Conservation (phyloP, 2,329 filamentous ascomycete species). For the Curvularia lunata region DNA sequence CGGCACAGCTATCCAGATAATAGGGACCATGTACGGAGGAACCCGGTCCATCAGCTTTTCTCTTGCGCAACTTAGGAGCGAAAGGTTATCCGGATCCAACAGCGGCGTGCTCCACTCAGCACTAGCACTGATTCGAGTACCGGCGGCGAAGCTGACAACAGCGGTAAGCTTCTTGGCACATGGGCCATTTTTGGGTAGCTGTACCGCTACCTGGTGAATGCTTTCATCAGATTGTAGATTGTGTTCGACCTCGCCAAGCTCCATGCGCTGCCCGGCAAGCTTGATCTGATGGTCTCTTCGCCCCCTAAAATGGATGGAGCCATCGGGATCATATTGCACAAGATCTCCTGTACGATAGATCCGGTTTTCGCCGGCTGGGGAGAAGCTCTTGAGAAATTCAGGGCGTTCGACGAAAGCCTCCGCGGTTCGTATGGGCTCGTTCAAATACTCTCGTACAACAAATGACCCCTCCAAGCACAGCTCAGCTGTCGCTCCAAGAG, state of each 20-base stretch:
- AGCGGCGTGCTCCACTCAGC: slow-evolving; percentile 39
- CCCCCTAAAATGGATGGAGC: slow-evolving; percentile 39
- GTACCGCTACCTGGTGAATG: slow-evolving; percentile 52
- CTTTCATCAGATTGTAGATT: slow-evolving; percentile 33
- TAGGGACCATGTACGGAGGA: slow-evolving; percentile 43
- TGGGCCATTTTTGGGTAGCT: slow-evolving; percentile 51
- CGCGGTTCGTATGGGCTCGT: slow-evolving; percentile 33
- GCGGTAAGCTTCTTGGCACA: slow-evolving; percentile 55
- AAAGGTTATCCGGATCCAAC: slow-evolving; percentile 36
- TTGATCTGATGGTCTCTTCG: slow-evolving; percentile 46
- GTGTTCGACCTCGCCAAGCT: slow-evolving; percentile 45
- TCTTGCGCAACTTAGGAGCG: slow-evolving; percentile 42
- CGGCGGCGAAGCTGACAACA: slow-evolving; percentile 49
- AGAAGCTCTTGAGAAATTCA: slow-evolving; percentile 30
- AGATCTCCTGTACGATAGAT: slow-evolving; percentile 47
- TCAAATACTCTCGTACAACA: slow-evolving; percentile 42
- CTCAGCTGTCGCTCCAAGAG: slow-evolving; percentile 40
- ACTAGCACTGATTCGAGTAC: slow-evolving; percentile 26
- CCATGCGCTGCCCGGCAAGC: slow-evolving; percentile 45
- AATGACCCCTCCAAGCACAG: slow-evolving; percentile 42
- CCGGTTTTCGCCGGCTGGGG: slow-evolving; percentile 10
- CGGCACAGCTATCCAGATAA: slow-evolving; percentile 48
- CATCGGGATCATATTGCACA: slow-evolving; percentile 38
- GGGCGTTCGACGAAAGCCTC: slow-evolving; percentile 38
- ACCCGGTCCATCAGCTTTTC: slow-evolving; percentile 33